Conservation (phyloP, 148 eudicot species). For the Vaccinium darrowii region DNA sequence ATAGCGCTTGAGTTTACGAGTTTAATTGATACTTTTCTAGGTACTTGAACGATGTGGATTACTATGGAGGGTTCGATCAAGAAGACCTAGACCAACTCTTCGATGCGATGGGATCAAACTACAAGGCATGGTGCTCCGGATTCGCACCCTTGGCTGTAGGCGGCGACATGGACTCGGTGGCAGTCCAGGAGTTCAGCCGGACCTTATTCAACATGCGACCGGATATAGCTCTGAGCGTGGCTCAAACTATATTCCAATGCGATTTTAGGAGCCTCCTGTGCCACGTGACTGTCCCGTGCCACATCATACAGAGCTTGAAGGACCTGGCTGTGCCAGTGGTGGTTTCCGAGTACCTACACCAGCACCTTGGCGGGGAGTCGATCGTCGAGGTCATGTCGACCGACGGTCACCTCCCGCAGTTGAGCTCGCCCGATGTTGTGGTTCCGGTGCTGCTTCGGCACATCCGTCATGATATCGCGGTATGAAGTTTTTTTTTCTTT, state of each 20-base stretch:
- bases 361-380: constrained; percentile 70
- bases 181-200: constrained; percentile 89
- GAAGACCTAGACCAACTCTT: constrained; percentile 75
- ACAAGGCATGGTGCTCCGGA: constrained; percentile 79
- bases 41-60: constrained; percentile 75
- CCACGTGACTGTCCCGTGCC: constrained; percentile 71
- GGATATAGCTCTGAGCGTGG: constrained; percentile 72
- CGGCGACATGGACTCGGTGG: constrained; percentile 87
- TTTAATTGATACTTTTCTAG: constrained; percentile 23
- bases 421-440: constrained; percentile 83
- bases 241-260: constrained; percentile 65
- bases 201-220: constrained; percentile 94
- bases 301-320: constrained; percentile 82
- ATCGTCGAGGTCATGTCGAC: constrained; percentile 87
- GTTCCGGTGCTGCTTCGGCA: constrained; percentile 75
- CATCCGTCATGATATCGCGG: constrained; percentile 58
- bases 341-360: constrained; percentile 87
- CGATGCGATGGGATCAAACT: constrained; percentile 75
- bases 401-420: constrained; percentile 88
- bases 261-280: constrained; percentile 58
- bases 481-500: not conserved
- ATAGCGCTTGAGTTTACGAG: not conserved
- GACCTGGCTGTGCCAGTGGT: constrained; percentile 92
- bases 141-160: constrained; percentile 86
- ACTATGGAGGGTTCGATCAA: constrained; percentile 85